A percentile compares a stretch with the other conserved stretches of the same genome.
Conservation (phyloP, 2,329 filamentous ascomycete genomes). For the Eutypa lata region DNA sequence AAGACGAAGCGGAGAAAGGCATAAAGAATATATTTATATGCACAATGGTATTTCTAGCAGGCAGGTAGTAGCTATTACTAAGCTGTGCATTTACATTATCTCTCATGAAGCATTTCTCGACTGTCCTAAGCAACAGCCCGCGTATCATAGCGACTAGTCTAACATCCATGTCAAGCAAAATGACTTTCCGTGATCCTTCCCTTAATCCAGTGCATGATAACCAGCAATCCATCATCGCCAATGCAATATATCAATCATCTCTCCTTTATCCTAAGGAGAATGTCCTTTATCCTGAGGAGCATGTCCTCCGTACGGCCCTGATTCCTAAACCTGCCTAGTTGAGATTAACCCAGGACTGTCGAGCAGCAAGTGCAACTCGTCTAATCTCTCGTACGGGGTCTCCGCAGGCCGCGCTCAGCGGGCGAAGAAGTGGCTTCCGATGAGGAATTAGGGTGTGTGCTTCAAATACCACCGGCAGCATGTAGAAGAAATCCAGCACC, state of each 20-base stretch:
- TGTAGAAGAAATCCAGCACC: constrained; percentile 45
- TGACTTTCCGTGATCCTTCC: too few relatives aligned
- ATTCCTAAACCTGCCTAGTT: constrained; percentile 23
- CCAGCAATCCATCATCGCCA: not conserved
- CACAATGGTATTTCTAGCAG: too few relatives aligned
- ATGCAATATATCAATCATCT: not conserved
- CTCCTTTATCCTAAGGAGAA: not conserved
- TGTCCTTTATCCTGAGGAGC: too few relatives aligned
- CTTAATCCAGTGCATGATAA: not conserved
- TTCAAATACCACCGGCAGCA: constrained; percentile 48
- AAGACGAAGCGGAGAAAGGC: constrained; percentile 33
- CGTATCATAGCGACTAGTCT: too few relatives aligned
- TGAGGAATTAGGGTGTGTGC: constrained; percentile 42
- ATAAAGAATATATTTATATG: constrained; percentile 5
- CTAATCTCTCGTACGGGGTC: constrained; percentile 52
- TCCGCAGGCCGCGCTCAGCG: constrained; percentile 50
- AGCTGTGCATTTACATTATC: too few relatives aligned
- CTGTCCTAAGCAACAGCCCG: too few relatives aligned
- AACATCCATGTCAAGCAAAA: too few relatives aligned
- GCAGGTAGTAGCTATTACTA: too few relatives aligned
- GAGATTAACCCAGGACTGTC: constrained; percentile 45
- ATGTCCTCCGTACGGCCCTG: too few relatives aligned
- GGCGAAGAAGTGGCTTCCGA: constrained; percentile 43
- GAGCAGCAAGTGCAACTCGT: constrained; percentile 45
- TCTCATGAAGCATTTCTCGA: too few relatives aligned